phyloP scores from a whole-genome alignment of 345 rosid genomes.

The Melastoma malabathricum region DNA sequence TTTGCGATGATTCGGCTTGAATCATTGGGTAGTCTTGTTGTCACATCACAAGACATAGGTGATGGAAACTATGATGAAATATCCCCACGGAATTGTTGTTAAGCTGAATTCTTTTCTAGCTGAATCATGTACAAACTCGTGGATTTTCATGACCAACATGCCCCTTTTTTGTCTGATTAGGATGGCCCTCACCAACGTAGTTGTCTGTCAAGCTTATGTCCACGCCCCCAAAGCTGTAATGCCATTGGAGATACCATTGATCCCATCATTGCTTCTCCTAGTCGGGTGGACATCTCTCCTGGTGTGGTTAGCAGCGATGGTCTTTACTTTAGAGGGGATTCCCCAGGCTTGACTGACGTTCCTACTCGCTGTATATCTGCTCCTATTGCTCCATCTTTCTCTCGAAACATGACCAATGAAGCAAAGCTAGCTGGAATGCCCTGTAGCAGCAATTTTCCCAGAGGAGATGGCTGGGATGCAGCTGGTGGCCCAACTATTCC shows the following conservation, averaged over 20 bases:
- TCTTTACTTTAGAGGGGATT: slow-evolving; percentile 32
- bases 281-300: slow-evolving; percentile 26
- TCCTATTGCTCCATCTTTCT: slow-evolving; percentile 46
- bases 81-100: too few relatives aligned
- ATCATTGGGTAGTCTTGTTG: too few relatives aligned
- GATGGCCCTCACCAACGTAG: slow-evolving; percentile 59
- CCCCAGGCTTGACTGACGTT: slow-evolving; percentile 26
- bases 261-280: slow-evolving; percentile 19
- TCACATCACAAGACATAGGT: too few relatives aligned
- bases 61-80: too few relatives aligned
- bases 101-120: too few relatives aligned
- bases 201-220: slow-evolving; percentile 35
- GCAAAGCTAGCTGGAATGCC: slow-evolving; percentile 42
- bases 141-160: too few relatives aligned
- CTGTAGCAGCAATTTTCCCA: slow-evolving; percentile 45
- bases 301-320: slow-evolving; percentile 31
- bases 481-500: slow-evolving; percentile 27
- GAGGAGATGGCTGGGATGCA: slow-evolving; percentile 44
- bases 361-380: slow-evolving; percentile 19
- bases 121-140: too few relatives aligned
- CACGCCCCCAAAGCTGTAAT: slow-evolving; percentile 61
- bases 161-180: slow-evolving; percentile 16
- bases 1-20: too few relatives aligned
- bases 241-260: slow-evolving; percentile 47
- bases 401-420: slow-evolving; percentile 68